Evolutionary conservation across 1,284 basidiomycete genomes (phyloP).

Genomic region (Termitomyces sp.): DNA sequence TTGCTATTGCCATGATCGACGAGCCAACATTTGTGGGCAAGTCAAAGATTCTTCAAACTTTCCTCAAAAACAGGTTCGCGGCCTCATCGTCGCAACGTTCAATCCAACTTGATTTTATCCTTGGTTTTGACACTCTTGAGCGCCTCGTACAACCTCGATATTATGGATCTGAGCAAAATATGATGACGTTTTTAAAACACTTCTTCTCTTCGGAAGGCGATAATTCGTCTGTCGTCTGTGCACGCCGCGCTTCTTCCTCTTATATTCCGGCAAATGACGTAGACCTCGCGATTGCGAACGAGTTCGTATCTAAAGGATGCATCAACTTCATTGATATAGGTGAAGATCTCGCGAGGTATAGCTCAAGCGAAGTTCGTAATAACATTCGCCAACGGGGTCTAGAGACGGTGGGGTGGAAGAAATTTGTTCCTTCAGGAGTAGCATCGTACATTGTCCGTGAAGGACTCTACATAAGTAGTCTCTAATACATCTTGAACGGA

Average conservation of each 20-base stretch:
- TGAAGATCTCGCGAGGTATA: conserved; percentile 51
- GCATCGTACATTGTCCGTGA: conserved; percentile 41
- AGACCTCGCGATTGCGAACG: conserved; percentile 29
- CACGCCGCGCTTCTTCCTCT: conserved; percentile 40
- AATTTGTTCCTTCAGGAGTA: conserved; percentile 27
- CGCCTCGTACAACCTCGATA: conserved; percentile 81
- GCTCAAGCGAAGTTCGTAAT: conserved; percentile 70
- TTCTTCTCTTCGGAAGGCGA: conserved; percentile 62
- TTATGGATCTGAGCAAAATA: conserved; percentile 52
- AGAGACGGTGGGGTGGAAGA: conserved; percentile 27
- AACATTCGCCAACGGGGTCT: conserved; percentile 30
- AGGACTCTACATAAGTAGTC: conserved; percentile 39
- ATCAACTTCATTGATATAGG: conserved; percentile 61
- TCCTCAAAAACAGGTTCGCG: conserved; percentile 39
- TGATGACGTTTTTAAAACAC: conserved; percentile 49
- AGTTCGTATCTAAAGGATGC: conserved; percentile 47
- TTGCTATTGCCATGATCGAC: conserved; percentile 80
- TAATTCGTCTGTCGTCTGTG: conserved; percentile 70
- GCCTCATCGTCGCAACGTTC: conserved; percentile 15
- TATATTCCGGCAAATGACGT: conserved; percentile 16
- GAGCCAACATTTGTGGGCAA: conserved; percentile 90
- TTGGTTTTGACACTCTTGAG: conserved; percentile 87
- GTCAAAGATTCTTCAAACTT: conserved; percentile 55
- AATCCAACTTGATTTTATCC: conserved; percentile 59
- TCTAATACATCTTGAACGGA: no score